Percentiles rank a stretch among this genome's conserved stretches.
phyloP scores from a whole-genome alignment of 2,329 filamentous ascomycete genomes.

The Fusarium hainanense region DNA sequence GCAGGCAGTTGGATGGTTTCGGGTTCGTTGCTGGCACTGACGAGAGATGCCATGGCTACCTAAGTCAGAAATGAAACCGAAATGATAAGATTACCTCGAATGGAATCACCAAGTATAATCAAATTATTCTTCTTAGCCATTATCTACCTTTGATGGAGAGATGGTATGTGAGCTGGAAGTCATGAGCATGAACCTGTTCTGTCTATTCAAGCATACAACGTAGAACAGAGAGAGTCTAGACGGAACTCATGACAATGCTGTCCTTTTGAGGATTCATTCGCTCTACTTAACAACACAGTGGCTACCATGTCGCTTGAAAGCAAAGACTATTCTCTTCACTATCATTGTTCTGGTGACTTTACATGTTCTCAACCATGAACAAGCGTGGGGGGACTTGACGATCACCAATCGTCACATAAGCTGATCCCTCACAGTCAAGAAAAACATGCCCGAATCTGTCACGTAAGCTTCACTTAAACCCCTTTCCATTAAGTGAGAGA shows the following conservation, averaged over 20 bases:
- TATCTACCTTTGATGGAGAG: not conserved
- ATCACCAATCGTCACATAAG: not conserved
- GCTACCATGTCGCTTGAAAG: no score
- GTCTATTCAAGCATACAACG: not conserved
- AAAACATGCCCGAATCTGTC: not conserved
- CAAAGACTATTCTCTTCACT: not conserved
- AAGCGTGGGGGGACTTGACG: not conserved
- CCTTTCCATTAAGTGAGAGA: not conserved
- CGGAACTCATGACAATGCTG: not conserved
- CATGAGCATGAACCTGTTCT: not conserved
- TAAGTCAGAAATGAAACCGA: not conserved
- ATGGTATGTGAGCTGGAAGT: not conserved
- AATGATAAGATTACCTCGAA: no score
- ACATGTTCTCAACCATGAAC: not conserved
- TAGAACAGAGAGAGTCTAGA: not conserved
- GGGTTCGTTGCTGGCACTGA: not conserved
- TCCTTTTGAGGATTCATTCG: no score
- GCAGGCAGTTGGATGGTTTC: not conserved
- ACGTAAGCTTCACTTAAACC: constrained; percentile 1
- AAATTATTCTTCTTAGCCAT: no score
- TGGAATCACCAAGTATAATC: no score
- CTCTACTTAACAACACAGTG: not conserved
- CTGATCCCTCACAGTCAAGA: not conserved
- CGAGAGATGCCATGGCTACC: not conserved
- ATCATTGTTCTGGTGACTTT: not conserved